Evolutionary conservation across 2,329 filamentous ascomycete genomes (phyloP).

Genomic region (Trichoderma hamatum): DNA sequence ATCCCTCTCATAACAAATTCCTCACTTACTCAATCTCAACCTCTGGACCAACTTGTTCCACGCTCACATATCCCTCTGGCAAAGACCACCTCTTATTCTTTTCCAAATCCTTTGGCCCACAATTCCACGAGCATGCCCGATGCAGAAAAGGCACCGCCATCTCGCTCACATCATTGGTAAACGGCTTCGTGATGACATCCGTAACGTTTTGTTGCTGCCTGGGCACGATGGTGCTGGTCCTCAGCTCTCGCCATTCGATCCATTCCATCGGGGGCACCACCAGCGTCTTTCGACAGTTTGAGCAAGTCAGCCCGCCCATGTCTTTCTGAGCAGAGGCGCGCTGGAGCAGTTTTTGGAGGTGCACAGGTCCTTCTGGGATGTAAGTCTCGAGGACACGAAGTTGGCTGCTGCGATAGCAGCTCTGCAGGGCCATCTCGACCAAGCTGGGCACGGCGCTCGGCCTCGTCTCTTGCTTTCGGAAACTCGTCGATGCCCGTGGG

Average conservation of each 20-base stretch:
- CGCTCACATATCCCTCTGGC: slow-evolving; percentile 29
- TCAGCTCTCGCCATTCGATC: slow-evolving; percentile 63
- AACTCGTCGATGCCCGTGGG: slow-evolving; percentile 5
- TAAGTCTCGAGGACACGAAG: slow-evolving; percentile 48
- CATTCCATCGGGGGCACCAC: slow-evolving; percentile 59
- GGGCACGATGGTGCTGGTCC: slow-evolving; percentile 29
- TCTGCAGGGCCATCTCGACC: slow-evolving; percentile 53
- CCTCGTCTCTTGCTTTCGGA: slow-evolving; percentile 27
- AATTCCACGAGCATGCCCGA: slow-evolving; percentile 55
- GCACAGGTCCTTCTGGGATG: slow-evolving; percentile 47
- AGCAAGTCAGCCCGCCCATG: slow-evolving; percentile 55
- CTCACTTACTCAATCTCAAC: not conserved
- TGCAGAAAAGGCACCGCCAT: slow-evolving; percentile 51
- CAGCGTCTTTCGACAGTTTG: slow-evolving; percentile 52
- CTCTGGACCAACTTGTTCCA: slow-evolving; percentile 4
- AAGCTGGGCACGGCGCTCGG: slow-evolving; percentile 52
- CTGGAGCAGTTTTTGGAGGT: slow-evolving; percentile 47
- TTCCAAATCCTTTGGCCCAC: slow-evolving; percentile 41
- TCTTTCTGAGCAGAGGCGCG: slow-evolving; percentile 48
- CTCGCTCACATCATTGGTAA: slow-evolving; percentile 41
- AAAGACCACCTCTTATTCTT: slow-evolving; percentile 31
- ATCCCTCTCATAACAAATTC: not conserved
- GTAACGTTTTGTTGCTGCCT: not conserved
- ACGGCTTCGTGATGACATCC: slow-evolving; percentile 24
- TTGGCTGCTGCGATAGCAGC: slow-evolving; percentile 49